phyloP scores from a whole-genome alignment of 208 protist species.

The Blechomonas ayalai region DNA sequence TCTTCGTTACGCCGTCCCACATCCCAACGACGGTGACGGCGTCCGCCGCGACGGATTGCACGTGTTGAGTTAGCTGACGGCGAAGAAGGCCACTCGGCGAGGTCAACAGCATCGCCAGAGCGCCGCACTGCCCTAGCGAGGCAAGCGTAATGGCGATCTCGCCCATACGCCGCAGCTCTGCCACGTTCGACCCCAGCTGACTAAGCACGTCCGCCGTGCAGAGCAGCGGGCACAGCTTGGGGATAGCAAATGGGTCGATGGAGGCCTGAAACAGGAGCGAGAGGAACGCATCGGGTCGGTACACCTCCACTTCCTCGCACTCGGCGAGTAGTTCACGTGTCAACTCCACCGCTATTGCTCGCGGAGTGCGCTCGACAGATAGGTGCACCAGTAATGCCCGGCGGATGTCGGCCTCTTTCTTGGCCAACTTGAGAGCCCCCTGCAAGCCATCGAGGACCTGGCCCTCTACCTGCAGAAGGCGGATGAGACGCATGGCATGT shows the following conservation, averaged over 20 bases:
- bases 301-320: slow-evolving; percentile 71
- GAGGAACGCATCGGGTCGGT: slow-evolving; percentile 79
- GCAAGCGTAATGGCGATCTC: slow-evolving; percentile 58
- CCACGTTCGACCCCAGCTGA: slow-evolving; percentile 19
- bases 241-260: slow-evolving; percentile 2
- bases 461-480: slow-evolving; percentile 29
- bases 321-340: slow-evolving; percentile 38
- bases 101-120: slow-evolving; percentile 62
- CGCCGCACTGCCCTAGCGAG: slow-evolving; percentile 25
- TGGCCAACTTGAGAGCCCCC: slow-evolving; percentile 41
- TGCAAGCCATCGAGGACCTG: slow-evolving; percentile 41
- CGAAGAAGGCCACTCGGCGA: slow-evolving; percentile 54
- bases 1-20: slow-evolving; percentile 52
- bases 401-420: slow-evolving; percentile 42
- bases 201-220: slow-evolving; percentile 53
- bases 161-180: slow-evolving; percentile 34
- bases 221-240: slow-evolving; percentile 16
- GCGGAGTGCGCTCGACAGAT: slow-evolving; percentile 22
- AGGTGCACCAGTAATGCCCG: slow-evolving; percentile 65
- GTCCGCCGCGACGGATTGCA: slow-evolving; percentile 17
- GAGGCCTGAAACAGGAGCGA: slow-evolving; percentile 36
- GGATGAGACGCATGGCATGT: slow-evolving; percentile 53
- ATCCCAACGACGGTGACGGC: slow-evolving; percentile 24
- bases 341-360: slow-evolving; percentile 27
- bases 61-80: slow-evolving; percentile 17